Base-by-base conservation (phyloP, 176 grass and related monocot genomes). In the Oryza officinalis region DNA sequence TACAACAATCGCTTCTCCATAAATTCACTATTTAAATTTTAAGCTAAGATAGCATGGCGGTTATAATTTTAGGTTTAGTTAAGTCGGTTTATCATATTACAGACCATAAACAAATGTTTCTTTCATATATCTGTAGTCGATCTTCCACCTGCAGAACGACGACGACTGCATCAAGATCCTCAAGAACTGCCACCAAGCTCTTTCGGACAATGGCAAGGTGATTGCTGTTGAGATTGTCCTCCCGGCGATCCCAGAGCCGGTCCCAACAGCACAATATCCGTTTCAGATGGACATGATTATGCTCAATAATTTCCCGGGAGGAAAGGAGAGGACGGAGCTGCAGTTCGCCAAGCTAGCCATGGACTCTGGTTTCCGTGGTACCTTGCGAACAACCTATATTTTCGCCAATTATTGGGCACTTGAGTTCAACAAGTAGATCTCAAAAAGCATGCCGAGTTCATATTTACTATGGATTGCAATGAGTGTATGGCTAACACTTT, bases 141-240 rank as follows among this genome's bases (percentile, higher is more conserved):
- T 89, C 2, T n/a, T 89, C 10, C 87, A 76, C 61, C 18, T 74
- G n/a, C 79, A 67, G 30, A 80, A 25, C 1, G 81, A 89, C 13
- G 76, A 85, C 5, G 38, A 80, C 3, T 89, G 87, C 18, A 4
- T 72, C 74, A 84, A 61, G n/a, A 83, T 84, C 13, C 25, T 75
- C 4, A 75, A 75, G 49, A 75, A 57, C 20, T 75, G 73, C 47
- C 73, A 59, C 11, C 27, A 20, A 52, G 73, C 73, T 13, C 28
- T 76, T 5, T 49, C 49, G 1, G 26, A 57, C 3, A 33, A 59
- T 13, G 73, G 73, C 1, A 76, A 54, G 18, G 49, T 76, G 73
- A 76, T 76, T 7, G 49, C 10, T 1, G 47, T 76, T 10, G 73
- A 76, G 18, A 22, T 57, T 2, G 28, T 75, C 4, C 27, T 75